Conservation (phyloP, 805 yeast species). For the Kodamaea jinghongensis region DNA sequence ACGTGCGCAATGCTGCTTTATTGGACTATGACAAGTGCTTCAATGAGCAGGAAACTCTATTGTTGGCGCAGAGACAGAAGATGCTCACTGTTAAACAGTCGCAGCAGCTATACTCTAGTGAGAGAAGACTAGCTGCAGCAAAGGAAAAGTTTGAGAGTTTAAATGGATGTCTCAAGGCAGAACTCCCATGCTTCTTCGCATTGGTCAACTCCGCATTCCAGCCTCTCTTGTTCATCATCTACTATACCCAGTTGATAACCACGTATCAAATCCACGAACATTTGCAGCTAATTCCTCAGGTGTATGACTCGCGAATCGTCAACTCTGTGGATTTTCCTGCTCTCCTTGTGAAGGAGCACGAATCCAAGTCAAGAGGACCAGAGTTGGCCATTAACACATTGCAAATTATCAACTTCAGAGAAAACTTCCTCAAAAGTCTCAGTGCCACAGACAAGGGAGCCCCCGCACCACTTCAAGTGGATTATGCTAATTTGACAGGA, state of each 20-base stretch:
- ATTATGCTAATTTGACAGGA: not conserved
- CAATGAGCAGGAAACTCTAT: conserved; percentile 26
- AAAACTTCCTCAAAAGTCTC: conserved; percentile 10
- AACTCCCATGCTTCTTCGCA: conserved; percentile 44
- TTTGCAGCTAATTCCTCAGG: conserved; percentile 17
- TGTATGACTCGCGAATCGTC: conserved; percentile 12
- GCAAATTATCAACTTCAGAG: conserved; percentile 24
- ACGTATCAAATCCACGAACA: conserved; percentile 27
- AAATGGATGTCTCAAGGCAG: conserved; percentile 41
- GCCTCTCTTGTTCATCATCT: conserved; percentile 32
- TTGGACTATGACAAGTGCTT: conserved; percentile 37
- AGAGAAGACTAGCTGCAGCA: conserved; percentile 24
- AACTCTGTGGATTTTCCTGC: conserved; percentile 5
- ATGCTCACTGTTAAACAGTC: conserved; percentile 28
- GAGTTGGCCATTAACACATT: conserved; percentile 16
- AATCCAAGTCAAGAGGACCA: conserved; percentile 9
- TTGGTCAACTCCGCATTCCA: conserved; percentile 29
- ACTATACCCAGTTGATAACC: conserved; percentile 36
- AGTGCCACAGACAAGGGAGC: not conserved
- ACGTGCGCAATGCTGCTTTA: conserved; percentile 30
- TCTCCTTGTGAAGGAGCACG: conserved; percentile 7
- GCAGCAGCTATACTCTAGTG: conserved; percentile 19
- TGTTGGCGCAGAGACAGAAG: conserved; percentile 35
- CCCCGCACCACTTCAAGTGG: not conserved
- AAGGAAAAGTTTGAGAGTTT: conserved; percentile 30